Evolutionary conservation across 768 basidiomycete species (phyloP), one percentile per base, ranked within the genome.

Genomic region (Tephrocybe sp.): DNA sequence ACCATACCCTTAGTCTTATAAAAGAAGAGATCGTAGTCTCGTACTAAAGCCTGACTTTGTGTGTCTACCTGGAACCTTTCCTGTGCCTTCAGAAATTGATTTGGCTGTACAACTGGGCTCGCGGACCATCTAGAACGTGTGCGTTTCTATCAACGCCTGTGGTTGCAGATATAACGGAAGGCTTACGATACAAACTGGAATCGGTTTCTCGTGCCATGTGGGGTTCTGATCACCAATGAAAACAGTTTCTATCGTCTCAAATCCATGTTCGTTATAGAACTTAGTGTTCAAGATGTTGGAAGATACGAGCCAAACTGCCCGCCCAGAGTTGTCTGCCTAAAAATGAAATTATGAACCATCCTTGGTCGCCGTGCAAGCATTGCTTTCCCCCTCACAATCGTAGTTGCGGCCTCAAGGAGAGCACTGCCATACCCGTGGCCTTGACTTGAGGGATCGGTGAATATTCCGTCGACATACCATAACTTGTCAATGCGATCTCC

Each of bases 101-200:
- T 29, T 29, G 37, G 16, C 37, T 7, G 37, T 19, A n/a, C 5
- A 4, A 4, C 21, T 11, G 16, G 16, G 11, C 16, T 38, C 37
- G 16, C 37, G 37, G n/a, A 38, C 19, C 37, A 38, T 38, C 33
- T 15, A 34, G 16, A 8, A 34, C 16, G 4, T 7, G 33, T 34
- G 33, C 4, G 27, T 29, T 29, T 29, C n/a, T n/a, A n/a, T n/a
- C n/a, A n/a, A n/a, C n/a, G n/a, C n/a, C n/a, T n/a, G n/a, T n/a
- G n/a, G n/a, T n/a, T n/a, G n/a, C n/a, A n/a, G n/a, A n/a, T 29
- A 29, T 29, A 29, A 29, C 27, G 18, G 19, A 27, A 34, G 11
- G 56, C 65, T 41, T 51, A 68, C 66, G 23, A 69, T 42, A 37
- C 53, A 53, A n/a, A 65, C 37, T 11, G 61, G 33, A 11, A 68